Conservation (phyloP, 2,329 filamentous ascomycete species). For the Penicillium sp. region DNA sequence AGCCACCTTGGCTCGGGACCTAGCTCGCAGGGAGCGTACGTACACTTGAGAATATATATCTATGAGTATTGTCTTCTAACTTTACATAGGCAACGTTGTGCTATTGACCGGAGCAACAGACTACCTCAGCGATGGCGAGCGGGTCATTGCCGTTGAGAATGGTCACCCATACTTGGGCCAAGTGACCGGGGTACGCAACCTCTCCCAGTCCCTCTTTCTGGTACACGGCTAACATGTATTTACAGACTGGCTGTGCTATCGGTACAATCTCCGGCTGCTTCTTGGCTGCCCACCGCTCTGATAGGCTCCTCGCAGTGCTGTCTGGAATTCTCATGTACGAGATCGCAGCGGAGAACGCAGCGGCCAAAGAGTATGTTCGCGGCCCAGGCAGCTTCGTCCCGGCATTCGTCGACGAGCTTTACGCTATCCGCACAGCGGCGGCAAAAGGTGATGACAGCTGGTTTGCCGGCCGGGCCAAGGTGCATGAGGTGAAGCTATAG, state of each 20-base stretch:
- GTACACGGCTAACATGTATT: background rate
- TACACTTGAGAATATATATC: background rate
- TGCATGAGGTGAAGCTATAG: constrained; percentile 35
- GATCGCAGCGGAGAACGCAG: constrained; percentile 70
- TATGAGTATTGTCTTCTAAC: background rate
- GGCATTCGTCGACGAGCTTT: constrained; percentile 74
- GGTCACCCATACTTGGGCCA: constrained; percentile 63
- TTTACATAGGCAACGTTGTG: constrained; percentile 58
- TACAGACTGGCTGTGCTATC: constrained; percentile 73
- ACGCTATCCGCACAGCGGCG: constrained; percentile 41
- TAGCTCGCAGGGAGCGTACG: constrained; percentile 65
- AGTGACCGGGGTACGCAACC: constrained; percentile 44
- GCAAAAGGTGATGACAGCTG: constrained; percentile 35
- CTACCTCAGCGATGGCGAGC: constrained; percentile 70
- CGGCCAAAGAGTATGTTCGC: constrained; percentile 58
- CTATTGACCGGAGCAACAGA: constrained; percentile 81
- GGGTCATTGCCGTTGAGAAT: constrained; percentile 69
- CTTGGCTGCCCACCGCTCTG: constrained; percentile 61
- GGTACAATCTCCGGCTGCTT: constrained; percentile 79
- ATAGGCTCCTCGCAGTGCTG: constrained; percentile 70
- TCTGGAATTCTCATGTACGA: constrained; percentile 77
- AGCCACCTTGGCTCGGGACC: constrained; percentile 60
- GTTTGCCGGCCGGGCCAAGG: constrained; percentile 39
- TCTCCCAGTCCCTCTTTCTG: background rate
- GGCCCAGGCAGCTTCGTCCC: constrained; percentile 87